Percentiles rank a stretch among this genome's conserved stretches.
Conservation (phyloP, 2,329 filamentous ascomycete species). For the Paradendryphiella salina region DNA sequence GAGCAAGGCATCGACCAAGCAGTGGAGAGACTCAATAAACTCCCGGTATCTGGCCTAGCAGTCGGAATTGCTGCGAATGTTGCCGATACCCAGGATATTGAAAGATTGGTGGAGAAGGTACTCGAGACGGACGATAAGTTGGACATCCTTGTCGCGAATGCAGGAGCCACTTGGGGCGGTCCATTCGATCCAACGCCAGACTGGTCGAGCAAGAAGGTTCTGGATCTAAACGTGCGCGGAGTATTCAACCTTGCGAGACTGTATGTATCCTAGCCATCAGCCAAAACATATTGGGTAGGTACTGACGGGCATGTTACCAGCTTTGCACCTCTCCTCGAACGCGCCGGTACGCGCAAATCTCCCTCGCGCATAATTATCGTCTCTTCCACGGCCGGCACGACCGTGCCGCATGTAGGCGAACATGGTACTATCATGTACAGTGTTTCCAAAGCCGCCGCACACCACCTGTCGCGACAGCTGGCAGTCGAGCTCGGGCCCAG, state of each 20-base stretch:
- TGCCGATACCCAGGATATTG: slow-evolving; percentile 44
- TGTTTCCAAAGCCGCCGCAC: slow-evolving; percentile 47
- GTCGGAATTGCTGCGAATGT: slow-evolving; percentile 47
- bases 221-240: slow-evolving; percentile 48
- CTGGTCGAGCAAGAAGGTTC: slow-evolving; percentile 42
- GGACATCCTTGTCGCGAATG: slow-evolving; percentile 48
- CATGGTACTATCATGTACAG: slow-evolving; percentile 48
- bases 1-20: slow-evolving; percentile 46
- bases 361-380: slow-evolving; percentile 48
- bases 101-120: slow-evolving; percentile 39
- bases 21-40: slow-evolving; percentile 45
- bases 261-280: slow-evolving; percentile 20
- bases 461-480: slow-evolving; percentile 46
- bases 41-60: slow-evolving; percentile 41
- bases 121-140: slow-evolving; percentile 37
- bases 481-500: slow-evolving; percentile 47
- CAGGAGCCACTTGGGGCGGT: slow-evolving; percentile 47
- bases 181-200: slow-evolving; percentile 46
- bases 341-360: slow-evolving; percentile 35
- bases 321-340: slow-evolving; percentile 44
- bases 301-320: slow-evolving; percentile 20
- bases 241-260: slow-evolving; percentile 47
- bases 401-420: slow-evolving; percentile 45
- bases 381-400: slow-evolving; percentile 43
- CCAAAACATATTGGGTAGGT: too few species aligned